Evolutionary conservation across 2,329 filamentous ascomycete species (phyloP), one percentile per base, ranked within the genome.

Genomic region (Arthrocladium fulminans): DNA sequence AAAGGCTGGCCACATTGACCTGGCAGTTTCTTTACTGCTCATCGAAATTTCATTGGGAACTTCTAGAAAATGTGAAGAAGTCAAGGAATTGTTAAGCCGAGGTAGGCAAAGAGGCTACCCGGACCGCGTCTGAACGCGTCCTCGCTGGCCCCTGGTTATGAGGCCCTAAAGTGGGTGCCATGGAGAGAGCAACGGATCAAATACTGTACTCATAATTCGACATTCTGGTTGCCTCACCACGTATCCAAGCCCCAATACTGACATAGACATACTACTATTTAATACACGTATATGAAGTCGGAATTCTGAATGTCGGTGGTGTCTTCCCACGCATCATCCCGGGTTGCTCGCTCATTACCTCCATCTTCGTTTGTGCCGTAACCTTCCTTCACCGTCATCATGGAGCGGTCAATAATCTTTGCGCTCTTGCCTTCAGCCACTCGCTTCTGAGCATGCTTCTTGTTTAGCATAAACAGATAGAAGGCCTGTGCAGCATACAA

Each of bases 351-450:
- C 47, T 55, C 51, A 57, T 60, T 39, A 41, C 57, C 32, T 54
- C 51, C 6, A 38, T 54, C 60, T 59, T 62, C 30, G 43, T 57
- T 37, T 34, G 57, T 51, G 53, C 40, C 37, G 59, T 61, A 45
- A 44, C 37, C 51, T 43, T 54, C 42, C 62, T 63, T 57, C 57
- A 51, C 47, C n/a, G 47, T 41, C 17, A 51, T 47, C 63, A 84
- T 77, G 54, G 76, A 83, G 49, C 72, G 67, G 54, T 85, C 81
- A 1, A 80, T 58, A 0, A 83, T 61, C 1, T 73, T 65, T 0
- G 75, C 77, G 1, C 67, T 72, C 62, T 85, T 85, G 0, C 81
- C 81, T 39, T 82, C 59, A 0, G 70, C 68, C 12, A 76, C 74
- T 19, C 81, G 69, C 22, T 65, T 69, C 7, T 68, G 69, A 12